Conservation (phyloP, 371 early-diverging fungal species). For the Cokeromyces recurvatus region DNA sequence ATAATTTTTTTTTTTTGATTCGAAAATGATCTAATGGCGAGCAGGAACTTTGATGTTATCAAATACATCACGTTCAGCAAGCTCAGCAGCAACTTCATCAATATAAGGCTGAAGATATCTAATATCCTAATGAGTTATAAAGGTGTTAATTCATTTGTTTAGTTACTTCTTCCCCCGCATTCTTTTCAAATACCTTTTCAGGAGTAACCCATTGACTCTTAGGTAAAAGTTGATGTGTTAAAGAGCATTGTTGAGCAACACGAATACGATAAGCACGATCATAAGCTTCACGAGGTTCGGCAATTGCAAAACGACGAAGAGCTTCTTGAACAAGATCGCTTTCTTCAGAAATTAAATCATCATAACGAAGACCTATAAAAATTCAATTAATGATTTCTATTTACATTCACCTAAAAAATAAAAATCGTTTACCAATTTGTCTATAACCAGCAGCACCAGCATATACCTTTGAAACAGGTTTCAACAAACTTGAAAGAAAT, state of each 20-base stretch:
- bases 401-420: too few relatives aligned
- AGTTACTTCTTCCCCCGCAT: too few relatives aligned
- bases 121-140: constrained; percentile 26
- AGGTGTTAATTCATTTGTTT: too few relatives aligned
- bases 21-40: constrained; percentile 23
- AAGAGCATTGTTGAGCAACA: constrained; percentile 75
- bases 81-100: constrained; percentile 80
- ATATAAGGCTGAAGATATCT: constrained; percentile 86
- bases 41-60: constrained; percentile 57
- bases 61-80: constrained; percentile 74
- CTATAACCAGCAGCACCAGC: constrained; percentile 77
- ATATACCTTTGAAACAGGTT: constrained; percentile 69
- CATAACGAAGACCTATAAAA: constrained; percentile 77
- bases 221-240: constrained; percentile 70
- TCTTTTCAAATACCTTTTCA: constrained; percentile 49
- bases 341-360: constrained; percentile 91
- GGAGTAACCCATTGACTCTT: constrained; percentile 75
- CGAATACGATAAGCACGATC: constrained; percentile 83
- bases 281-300: constrained; percentile 57
- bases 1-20: too few relatives aligned
- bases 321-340: constrained; percentile 82
- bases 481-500: constrained; percentile 59
- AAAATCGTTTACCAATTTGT: constrained; percentile 57
- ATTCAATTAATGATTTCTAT: not conserved
- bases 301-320: constrained; percentile 75